Percentiles rank a stretch among this genome's conserved stretches.
Conservation (phyloP, 805 yeast species). For the Spathaspora passalidarum region DNA sequence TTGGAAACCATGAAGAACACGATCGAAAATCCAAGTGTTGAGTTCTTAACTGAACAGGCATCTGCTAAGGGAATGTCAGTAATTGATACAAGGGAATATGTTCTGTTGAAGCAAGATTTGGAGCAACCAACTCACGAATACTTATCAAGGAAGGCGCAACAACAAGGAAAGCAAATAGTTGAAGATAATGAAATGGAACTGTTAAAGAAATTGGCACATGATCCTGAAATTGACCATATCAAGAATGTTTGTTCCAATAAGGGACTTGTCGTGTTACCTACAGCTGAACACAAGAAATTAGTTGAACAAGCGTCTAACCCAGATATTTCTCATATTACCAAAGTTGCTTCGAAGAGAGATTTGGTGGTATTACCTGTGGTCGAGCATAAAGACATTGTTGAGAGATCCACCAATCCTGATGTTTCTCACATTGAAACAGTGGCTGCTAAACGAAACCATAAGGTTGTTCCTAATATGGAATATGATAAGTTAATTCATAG, state of each 20-base stretch:
- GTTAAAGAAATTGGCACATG: constrained; percentile 22
- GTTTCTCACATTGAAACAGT: constrained; percentile 19
- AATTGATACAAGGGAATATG: constrained; percentile 10
- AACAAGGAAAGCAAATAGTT: constrained; percentile 13
- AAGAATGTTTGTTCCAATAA: background rate
- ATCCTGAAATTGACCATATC: constrained; percentile 17
- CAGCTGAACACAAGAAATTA: constrained; percentile 26
- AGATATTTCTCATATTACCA: constrained; percentile 17
- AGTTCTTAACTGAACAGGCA: constrained; percentile 1
- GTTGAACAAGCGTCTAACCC: constrained; percentile 16
- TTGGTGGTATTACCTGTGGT: constrained; percentile 26
- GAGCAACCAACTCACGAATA: constrained; percentile 9
- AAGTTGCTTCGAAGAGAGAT: constrained; percentile 14
- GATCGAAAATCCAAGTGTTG: constrained; percentile 20
- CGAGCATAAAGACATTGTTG: constrained; percentile 32
- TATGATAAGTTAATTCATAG: constrained; percentile 14
- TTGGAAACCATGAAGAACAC: constrained; percentile 11
- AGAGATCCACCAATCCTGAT: constrained; percentile 24
- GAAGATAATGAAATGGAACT: constrained; percentile 12
- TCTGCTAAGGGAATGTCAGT: background rate
- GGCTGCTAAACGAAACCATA: constrained; percentile 11
- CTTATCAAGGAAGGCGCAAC: constrained; percentile 12
- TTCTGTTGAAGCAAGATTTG: constrained; percentile 7
- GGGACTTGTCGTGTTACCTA: constrained; percentile 1
- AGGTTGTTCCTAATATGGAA: constrained; percentile 12